phyloP scores from a whole-genome alignment of 495 filamentous ascomycete genomes.

The Penicillium coffeae region DNA sequence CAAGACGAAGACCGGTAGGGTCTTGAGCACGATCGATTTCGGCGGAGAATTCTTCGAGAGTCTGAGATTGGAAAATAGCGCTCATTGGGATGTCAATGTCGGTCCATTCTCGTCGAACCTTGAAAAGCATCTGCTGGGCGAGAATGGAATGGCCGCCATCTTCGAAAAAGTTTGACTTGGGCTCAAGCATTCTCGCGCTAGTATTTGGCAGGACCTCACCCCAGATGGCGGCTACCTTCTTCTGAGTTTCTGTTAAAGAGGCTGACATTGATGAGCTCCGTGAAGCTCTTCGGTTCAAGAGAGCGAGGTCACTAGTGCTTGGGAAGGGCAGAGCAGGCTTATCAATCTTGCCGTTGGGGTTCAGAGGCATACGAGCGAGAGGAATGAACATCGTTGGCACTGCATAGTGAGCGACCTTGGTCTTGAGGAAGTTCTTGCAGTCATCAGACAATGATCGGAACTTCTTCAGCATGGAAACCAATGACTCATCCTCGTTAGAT shows the following conservation, averaged over 20 bases:
- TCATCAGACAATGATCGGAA: conserved; percentile 69
- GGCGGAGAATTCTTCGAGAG: conserved; percentile 65
- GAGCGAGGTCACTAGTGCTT: conserved; percentile 57
- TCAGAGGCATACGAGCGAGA: conserved; percentile 76
- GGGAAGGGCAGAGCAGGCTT: conserved; percentile 90
- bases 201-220: conserved; percentile 51
- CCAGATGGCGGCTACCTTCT: conserved; percentile 67
- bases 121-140: conserved; percentile 79
- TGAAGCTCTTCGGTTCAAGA: not conserved
- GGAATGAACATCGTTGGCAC: conserved; percentile 79
- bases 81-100: conserved; percentile 70
- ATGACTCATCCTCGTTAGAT: conserved; percentile 13
- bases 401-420: conserved; percentile 73
- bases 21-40: conserved; percentile 66
- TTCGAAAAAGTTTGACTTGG: conserved; percentile 79
- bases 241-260: conserved; percentile 59
- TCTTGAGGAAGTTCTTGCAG: conserved; percentile 69
- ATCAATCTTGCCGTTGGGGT: conserved; percentile 94
- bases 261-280: conserved; percentile 35
- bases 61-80: conserved; percentile 71
- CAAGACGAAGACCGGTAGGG: conserved; percentile 29
- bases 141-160: conserved; percentile 83
- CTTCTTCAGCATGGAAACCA: conserved; percentile 58
- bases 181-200: conserved; percentile 53
- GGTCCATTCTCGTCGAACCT: conserved; percentile 58